These are phyloP conservation scores for Tilletia caries DNA, from an alignment of 1,284 basidiomycete species.

Conservation along the genomic window DNA sequence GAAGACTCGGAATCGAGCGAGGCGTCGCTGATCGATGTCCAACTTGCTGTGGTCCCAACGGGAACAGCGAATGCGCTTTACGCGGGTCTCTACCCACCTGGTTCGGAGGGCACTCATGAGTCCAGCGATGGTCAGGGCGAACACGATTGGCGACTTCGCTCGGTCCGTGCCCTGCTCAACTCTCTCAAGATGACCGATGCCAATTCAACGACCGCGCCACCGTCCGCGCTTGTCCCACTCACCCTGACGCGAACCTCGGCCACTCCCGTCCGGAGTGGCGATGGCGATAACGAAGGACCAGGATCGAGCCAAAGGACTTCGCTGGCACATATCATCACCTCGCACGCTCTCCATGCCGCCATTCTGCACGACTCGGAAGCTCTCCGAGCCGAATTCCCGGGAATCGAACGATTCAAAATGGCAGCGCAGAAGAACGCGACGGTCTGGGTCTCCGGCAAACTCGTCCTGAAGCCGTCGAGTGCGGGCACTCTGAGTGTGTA, in stretches of 20 bases:
- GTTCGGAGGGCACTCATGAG: neutral
- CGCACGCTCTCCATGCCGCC: conserved; percentile 73
- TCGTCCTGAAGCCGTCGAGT: conserved; percentile 58
- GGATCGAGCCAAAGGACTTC: conserved; percentile 10
- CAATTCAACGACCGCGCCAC: neutral
- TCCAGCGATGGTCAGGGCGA: neutral
- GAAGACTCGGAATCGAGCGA: neutral
- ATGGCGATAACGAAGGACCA: neutral
- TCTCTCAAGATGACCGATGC: neutral
- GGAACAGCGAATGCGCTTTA: conserved; percentile 96
- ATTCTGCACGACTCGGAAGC: conserved; percentile 66
- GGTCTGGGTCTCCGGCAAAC: conserved; percentile 68
- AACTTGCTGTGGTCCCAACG: conserved; percentile 62
- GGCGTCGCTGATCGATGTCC: conserved; percentile 13
- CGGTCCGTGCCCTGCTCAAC: conserved; percentile 14
- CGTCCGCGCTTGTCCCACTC: conserved; percentile 4
- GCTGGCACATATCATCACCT: conserved; percentile 57
- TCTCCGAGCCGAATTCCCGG: conserved; percentile 67
- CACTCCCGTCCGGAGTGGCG: neutral
- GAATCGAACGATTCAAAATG: conserved; percentile 78
- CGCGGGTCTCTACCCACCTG: conserved; percentile 59
- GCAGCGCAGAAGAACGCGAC: conserved; percentile 73
- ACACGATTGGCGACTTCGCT: conserved; percentile 15
- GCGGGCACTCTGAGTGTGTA: neutral
- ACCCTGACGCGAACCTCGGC: neutral